Percentiles rank a stretch among this genome's conserved stretches.
Conservation (phyloP, 2,329 filamentous ascomycete species). For the Monosporascus sp. region DNA sequence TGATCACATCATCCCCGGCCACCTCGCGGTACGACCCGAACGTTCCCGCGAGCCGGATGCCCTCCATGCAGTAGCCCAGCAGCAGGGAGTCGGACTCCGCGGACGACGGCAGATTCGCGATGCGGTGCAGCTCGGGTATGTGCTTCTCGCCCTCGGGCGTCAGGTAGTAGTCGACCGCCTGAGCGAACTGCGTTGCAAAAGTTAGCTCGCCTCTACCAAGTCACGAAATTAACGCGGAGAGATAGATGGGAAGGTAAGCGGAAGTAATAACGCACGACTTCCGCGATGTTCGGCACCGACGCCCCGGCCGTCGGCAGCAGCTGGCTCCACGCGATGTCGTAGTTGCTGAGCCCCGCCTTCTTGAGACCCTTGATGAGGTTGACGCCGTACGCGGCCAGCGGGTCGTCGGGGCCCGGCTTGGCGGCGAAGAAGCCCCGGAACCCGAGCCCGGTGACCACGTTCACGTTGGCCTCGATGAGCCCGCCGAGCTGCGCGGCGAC, state of each 20-base stretch:
- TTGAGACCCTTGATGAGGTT: slow-evolving; percentile 61
- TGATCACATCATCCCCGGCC: slow-evolving; percentile 37
- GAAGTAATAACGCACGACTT: slow-evolving; percentile 47
- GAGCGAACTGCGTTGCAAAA: slow-evolving; percentile 52
- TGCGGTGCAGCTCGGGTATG: slow-evolving; percentile 54
- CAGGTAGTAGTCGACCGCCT: slow-evolving; percentile 70
- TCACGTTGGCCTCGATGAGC: slow-evolving; percentile 61
- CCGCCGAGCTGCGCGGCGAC: slow-evolving; percentile 55
- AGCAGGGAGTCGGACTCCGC: slow-evolving; percentile 59
- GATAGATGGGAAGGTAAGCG: too few relatives aligned
- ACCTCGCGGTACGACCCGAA: slow-evolving; percentile 58
- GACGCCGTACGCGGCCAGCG: slow-evolving; percentile 59
- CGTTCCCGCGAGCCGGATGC: slow-evolving; percentile 61
- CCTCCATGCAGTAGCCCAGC: slow-evolving; percentile 67
- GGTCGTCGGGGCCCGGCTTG: slow-evolving; percentile 44
- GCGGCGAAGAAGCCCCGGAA: slow-evolving; percentile 51
- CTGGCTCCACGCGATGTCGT: slow-evolving; percentile 67
- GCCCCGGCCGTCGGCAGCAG: slow-evolving; percentile 63
- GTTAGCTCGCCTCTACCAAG: neutral
- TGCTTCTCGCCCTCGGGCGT: slow-evolving; percentile 50
- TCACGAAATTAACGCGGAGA: too few relatives aligned
- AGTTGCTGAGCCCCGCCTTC: slow-evolving; percentile 55
- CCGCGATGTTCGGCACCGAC: slow-evolving; percentile 66
- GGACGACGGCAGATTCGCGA: slow-evolving; percentile 50
- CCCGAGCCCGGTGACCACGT: slow-evolving; percentile 44